These are phyloP conservation scores for Phenoliferia sp. DNA, from an alignment of 1,284 basidiomycete genomes.

Conservation along the genomic window DNA sequence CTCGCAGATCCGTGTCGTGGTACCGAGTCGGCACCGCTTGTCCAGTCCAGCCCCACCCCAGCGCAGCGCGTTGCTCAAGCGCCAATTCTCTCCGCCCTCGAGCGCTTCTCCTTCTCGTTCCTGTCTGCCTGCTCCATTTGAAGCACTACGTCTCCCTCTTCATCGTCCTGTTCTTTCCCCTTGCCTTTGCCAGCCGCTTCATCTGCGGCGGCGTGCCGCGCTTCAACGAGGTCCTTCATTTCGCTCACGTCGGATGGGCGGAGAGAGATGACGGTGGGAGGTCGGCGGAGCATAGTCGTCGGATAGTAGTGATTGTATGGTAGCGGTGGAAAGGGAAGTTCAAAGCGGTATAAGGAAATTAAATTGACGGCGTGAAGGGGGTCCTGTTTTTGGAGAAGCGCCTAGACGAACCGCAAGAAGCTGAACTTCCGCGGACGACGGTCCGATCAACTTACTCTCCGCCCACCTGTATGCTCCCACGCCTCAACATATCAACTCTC, in stretches of 20 bases:
- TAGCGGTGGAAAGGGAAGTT: too few species aligned
- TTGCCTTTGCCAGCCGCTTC: not conserved
- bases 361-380: too few species aligned
- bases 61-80: not conserved
- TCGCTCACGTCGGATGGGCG: conserved; percentile 2
- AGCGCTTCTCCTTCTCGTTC: not conserved
- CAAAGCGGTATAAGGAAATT: too few species aligned
- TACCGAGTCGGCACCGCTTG: too few species aligned
- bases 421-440: not conserved
- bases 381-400: not conserved
- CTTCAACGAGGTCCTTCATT: not conserved
- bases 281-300: conserved; percentile 9
- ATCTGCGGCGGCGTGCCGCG: not conserved
- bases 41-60: not conserved
- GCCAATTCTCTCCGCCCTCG: not conserved
- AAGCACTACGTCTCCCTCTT: not conserved
- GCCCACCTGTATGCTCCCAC: not conserved
- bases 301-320: too few species aligned
- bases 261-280: conserved; percentile 6
- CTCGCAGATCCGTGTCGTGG: too few species aligned
- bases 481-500: not conserved
- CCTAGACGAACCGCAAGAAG: not conserved
- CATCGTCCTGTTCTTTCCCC: not conserved
- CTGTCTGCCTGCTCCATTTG: not conserved
- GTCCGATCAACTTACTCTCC: not conserved